Conservation (phyloP, 78 protist species). For the Andalucia godoyi region DNA sequence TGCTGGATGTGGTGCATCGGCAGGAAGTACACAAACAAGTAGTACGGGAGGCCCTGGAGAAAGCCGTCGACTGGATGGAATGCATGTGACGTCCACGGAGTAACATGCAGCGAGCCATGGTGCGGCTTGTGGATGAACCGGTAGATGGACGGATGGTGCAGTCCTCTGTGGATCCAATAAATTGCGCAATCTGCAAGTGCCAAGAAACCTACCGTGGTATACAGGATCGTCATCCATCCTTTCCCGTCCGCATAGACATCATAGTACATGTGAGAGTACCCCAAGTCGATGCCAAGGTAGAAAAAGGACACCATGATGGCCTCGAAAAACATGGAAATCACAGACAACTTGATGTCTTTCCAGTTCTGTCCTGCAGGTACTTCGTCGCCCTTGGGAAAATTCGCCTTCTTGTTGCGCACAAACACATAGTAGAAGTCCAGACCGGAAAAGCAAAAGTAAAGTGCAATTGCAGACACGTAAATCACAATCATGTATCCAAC, state of each 20-base stretch:
- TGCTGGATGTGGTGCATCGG: conserved; percentile 44
- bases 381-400: neutral
- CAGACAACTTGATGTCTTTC: neutral
- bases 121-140: conserved; percentile 55
- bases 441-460: neutral
- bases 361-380: neutral
- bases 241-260: neutral
- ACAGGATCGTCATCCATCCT: neutral
- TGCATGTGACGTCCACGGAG: conserved; percentile 60
- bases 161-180: conserved; percentile 66
- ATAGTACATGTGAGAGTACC: conserved; percentile 27
- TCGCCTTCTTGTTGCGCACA: conserved; percentile 1
- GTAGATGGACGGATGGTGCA: conserved; percentile 56
- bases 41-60: conserved; percentile 55
- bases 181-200: conserved; percentile 48
- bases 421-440: neutral
- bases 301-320: neutral
- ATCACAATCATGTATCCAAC: too few species aligned
- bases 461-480: too few species aligned
- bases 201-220: conserved; percentile 14
- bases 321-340: conserved; percentile 2
- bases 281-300: neutral
- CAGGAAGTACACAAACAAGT: conserved; percentile 38
- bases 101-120: conserved; percentile 23
- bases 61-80: conserved; percentile 70